Percentiles rank a stretch among this genome's conserved stretches.
These are phyloP conservation scores for Paecilomyces fulvus DNA, from an alignment of 2,329 filamentous ascomycete species.

Conservation along the genomic window DNA sequence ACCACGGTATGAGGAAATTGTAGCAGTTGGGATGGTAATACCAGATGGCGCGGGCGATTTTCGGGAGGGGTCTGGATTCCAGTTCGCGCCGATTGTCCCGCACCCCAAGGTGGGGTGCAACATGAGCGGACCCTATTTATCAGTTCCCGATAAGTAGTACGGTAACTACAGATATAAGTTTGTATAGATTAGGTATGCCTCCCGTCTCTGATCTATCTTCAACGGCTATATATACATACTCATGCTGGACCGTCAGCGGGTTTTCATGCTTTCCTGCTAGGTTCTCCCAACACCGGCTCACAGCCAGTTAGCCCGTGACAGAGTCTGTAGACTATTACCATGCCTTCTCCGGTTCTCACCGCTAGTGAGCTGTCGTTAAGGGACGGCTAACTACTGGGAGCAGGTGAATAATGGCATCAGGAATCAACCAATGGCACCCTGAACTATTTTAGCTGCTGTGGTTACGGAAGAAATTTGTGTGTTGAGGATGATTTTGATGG, in stretches of 20 bases:
- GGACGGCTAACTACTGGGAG: not conserved
- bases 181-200: not conserved
- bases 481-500: not conserved
- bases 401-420: not conserved
- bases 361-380: not conserved
- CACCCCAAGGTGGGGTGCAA: not conserved
- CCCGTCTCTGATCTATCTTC: not conserved
- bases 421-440: not conserved
- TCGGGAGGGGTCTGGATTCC: not conserved
- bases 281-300: not conserved
- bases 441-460: not conserved
- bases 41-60: not conserved
- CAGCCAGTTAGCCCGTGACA: not conserved
- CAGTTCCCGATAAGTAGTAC: not conserved
- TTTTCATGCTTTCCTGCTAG: not conserved
- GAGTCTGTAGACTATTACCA: not conserved
- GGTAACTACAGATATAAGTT: too few species aligned
- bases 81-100: not conserved
- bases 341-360: not conserved
- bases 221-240: not conserved
- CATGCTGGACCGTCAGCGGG: not conserved
- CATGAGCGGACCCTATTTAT: not conserved
- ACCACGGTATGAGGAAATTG: not conserved
- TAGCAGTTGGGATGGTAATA: not conserved
- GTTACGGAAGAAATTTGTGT: not conserved